phyloP scores from a whole-genome alignment of 495 filamentous ascomycete genomes.

The Chlorociboria aeruginascens region DNA sequence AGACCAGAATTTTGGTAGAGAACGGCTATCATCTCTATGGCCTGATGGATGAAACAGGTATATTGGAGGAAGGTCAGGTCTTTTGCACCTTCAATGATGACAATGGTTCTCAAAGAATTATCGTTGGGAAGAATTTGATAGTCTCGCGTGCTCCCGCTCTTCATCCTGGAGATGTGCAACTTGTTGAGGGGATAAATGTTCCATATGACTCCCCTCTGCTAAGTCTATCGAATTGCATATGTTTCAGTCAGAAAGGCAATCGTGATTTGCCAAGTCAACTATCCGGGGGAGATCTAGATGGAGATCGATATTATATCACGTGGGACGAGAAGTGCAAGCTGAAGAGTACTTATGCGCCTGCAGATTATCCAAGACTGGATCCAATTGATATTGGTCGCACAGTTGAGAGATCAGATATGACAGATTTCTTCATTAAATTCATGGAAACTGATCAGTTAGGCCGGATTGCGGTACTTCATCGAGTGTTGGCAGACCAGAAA shows the following conservation, averaged over 20 bases:
- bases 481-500: conserved; percentile 52
- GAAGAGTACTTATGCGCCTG: conserved; percentile 33
- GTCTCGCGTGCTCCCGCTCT: conserved; percentile 65
- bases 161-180: conserved; percentile 71
- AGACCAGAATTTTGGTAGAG: conserved; percentile 55
- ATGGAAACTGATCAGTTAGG: conserved; percentile 68
- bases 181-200: conserved; percentile 37
- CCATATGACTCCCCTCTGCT: conserved; percentile 49
- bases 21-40: conserved; percentile 65
- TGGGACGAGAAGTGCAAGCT: conserved; percentile 42
- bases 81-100: conserved; percentile 39
- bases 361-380: conserved; percentile 49
- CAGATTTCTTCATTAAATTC: conserved; percentile 66
- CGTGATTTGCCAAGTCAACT: conserved; percentile 68
- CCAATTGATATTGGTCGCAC: conserved; percentile 42
- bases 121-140: conserved; percentile 28
- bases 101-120: conserved; percentile 9
- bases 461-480: conserved; percentile 54
- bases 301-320: conserved; percentile 67
- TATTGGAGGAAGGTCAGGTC: conserved; percentile 53
- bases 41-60: conserved; percentile 71
- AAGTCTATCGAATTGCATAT: conserved; percentile 56
- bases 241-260: conserved; percentile 56
- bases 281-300: conserved; percentile 73
- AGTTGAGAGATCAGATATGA: conserved; percentile 51